phyloP scores from a whole-genome alignment of 352 stramenopile genomes.

The Phytophthora citrophthora region DNA sequence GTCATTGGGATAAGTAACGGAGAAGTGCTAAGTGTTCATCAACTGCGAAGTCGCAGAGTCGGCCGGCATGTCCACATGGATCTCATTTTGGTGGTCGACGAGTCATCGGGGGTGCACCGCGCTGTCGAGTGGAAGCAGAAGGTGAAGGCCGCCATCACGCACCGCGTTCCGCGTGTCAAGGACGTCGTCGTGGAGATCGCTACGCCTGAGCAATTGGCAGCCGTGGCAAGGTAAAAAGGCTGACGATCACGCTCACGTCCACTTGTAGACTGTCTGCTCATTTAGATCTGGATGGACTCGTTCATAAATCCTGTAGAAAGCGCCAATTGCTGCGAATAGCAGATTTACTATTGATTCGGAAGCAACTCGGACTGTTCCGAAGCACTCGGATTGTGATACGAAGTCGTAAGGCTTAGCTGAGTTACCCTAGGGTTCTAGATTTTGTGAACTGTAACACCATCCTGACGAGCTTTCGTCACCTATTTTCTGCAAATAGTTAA shows the following conservation, averaged over 20 bases:
- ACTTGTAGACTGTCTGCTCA: conserved; percentile 15
- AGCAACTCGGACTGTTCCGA: no score
- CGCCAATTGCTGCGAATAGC: no score
- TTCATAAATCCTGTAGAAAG: no score
- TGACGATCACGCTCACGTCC: conserved; percentile 6
- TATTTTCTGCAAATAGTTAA: no score
- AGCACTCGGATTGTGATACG: no score
- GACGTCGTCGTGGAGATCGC: conserved; percentile 70
- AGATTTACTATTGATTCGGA: conserved; percentile 26
- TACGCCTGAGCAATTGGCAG: conserved; percentile 32
- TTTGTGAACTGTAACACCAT: no score
- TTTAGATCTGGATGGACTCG: no score
- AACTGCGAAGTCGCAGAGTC: conserved; percentile 64
- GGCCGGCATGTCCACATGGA: conserved; percentile 67
- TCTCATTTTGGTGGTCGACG: conserved; percentile 58
- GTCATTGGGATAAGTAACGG: conserved; percentile 52
- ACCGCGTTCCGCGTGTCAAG: conserved; percentile 57
- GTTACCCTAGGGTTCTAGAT: no score
- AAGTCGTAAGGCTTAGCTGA: no score
- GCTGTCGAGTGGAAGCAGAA: conserved; percentile 68
- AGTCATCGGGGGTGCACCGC: conserved; percentile 27
- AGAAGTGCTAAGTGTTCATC: conserved; percentile 49
- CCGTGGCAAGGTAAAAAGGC: conserved; percentile 9
- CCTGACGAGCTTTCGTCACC: no score
- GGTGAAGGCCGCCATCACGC: conserved; percentile 54